Conservation (phyloP, 1,284 basidiomycete genomes). For the Boletus sp. region DNA sequence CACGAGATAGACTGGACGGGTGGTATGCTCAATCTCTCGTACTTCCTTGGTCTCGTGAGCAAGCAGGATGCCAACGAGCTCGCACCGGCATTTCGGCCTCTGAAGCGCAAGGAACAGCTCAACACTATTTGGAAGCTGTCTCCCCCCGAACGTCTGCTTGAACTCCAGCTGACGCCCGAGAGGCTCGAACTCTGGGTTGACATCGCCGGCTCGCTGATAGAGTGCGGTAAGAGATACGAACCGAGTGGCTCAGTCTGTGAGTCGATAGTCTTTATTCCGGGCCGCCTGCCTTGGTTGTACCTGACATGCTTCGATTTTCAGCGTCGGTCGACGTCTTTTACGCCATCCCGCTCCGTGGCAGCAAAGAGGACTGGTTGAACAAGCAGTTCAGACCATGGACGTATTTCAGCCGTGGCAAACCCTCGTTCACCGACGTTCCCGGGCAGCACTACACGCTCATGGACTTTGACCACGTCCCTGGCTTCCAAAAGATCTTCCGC, state of each 20-base stretch:
- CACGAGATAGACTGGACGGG: conserved; percentile 40
- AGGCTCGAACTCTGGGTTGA: conserved; percentile 31
- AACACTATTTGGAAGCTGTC: conserved; percentile 28
- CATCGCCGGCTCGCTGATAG: conserved; percentile 30
- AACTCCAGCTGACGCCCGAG: conserved; percentile 30
- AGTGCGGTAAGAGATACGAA: conserved; percentile 31
- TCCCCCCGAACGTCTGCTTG: conserved; percentile 29
- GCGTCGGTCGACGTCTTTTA: conserved; percentile 29
- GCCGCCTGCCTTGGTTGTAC: fast-evolving
- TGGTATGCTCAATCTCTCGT: conserved; percentile 37
- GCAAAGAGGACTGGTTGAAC: conserved; percentile 34
- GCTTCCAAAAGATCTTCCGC: conserved; percentile 34
- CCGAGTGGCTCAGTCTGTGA: conserved; percentile 25
- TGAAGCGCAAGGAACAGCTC: conserved; percentile 27
- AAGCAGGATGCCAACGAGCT: conserved; percentile 27
- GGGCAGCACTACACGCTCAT: conserved; percentile 34
- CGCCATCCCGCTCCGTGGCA: conserved; percentile 30
- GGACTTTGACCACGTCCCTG: conserved; percentile 34
- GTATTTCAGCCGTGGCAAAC: conserved; percentile 24
- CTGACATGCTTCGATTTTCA: conserved; percentile 1
- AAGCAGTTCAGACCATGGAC: conserved; percentile 34
- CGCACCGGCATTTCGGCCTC: conserved; percentile 16
- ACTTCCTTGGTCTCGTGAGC: conserved; percentile 30
- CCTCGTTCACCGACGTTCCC: conserved; percentile 29
- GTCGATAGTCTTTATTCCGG: conserved; percentile 13